Evolutionary conservation across 345 rosid species (phyloP).

Genomic region (Citrus mangshanensis): DNA sequence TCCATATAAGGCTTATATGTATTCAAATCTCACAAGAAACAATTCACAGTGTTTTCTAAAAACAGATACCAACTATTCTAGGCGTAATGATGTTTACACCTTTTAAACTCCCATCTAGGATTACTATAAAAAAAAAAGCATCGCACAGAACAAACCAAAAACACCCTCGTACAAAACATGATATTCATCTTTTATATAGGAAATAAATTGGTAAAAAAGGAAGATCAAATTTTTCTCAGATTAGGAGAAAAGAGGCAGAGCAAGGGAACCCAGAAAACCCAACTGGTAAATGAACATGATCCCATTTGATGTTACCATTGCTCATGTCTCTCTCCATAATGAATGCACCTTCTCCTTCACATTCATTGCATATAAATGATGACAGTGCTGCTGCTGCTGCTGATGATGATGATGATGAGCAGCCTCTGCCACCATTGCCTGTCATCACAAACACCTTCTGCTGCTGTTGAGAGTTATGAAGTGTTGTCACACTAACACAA

Average conservation of each 20-base stretch:
- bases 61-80: background rate
- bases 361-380: slow-evolving; percentile 14
- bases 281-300: slow-evolving; percentile 24
- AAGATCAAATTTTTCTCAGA: background rate
- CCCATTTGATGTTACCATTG: slow-evolving; percentile 24
- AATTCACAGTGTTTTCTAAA: background rate
- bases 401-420: slow-evolving; percentile 4
- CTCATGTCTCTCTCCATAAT: slow-evolving; percentile 24
- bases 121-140: background rate
- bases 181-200: background rate
- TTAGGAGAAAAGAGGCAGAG: slow-evolving; percentile 20
- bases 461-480: background rate
- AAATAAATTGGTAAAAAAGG: background rate
- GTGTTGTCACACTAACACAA: slow-evolving; percentile 25
- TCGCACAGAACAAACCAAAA: background rate
- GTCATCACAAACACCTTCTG: slow-evolving; percentile 23
- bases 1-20: background rate
- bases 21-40: background rate
- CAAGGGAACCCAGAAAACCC: slow-evolving; percentile 33
- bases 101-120: background rate
- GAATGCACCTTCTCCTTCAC: slow-evolving; percentile 28
- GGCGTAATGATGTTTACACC: background rate
- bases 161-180: background rate
- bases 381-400: background rate
- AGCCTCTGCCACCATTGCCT: slow-evolving; percentile 17